A percentile compares a stretch with the other conserved stretches of the same genome.
Evolutionary conservation across 202 grass and related monocot species (phyloP).

Genomic region (Tripidium arundinaceum): DNA sequence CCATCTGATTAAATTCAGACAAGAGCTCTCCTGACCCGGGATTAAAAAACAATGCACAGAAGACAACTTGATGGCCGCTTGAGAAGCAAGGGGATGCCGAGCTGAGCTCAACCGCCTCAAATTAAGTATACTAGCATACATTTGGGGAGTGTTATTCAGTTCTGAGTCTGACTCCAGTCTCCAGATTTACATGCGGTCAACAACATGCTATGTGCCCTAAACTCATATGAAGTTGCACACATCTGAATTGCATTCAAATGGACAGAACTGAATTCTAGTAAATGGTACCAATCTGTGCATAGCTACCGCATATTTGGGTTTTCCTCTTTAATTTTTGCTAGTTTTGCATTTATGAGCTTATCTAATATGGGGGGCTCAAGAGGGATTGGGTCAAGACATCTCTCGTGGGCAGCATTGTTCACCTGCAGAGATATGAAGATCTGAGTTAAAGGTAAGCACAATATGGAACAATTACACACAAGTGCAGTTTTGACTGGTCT

Average conservation of each 20-base stretch:
- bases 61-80: background rate
- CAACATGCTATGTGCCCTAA: conserved; percentile 12
- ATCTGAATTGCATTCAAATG: conserved; percentile 27
- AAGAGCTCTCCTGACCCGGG: background rate
- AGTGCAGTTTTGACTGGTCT: background rate
- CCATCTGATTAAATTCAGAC: conserved; percentile 4
- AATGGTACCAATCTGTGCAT: background rate
- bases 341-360: conserved; percentile 86
- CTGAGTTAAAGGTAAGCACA: conserved; percentile 4
- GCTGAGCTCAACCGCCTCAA: background rate
- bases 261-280: conserved; percentile 14
- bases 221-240: conserved; percentile 9
- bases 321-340: conserved; percentile 73
- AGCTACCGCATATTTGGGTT: conserved; percentile 41
- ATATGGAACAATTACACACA: conserved; percentile 1
- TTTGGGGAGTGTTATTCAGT: conserved; percentile 3
- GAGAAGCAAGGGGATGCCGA: background rate
- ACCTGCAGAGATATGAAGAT: conserved; percentile 52
- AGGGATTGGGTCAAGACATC: conserved; percentile 92
- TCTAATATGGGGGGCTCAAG: conserved; percentile 89
- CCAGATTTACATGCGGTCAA: conserved; percentile 25
- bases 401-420: conserved; percentile 90
- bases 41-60: background rate
- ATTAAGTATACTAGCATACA: conserved; percentile 11
- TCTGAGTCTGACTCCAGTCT: background rate